Conservation (phyloP, 116 monocot species). For the Posidonia oceanica region DNA sequence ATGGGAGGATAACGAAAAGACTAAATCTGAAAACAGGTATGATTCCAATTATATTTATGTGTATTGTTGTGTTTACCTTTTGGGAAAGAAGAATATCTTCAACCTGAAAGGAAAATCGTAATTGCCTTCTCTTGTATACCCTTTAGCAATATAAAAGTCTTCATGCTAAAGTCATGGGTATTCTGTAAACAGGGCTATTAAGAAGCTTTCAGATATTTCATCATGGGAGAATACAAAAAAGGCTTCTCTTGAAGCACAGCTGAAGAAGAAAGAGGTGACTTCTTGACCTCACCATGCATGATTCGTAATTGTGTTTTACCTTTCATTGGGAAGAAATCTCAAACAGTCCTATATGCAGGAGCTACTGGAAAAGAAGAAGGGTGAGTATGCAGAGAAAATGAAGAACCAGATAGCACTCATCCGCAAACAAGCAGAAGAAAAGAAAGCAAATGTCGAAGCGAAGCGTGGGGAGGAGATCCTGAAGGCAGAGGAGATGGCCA, state of each 20-base stretch:
- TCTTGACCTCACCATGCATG: neutral
- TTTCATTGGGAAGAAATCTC: neutral
- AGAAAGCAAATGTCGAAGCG: slow-evolving; percentile 27
- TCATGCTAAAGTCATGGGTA: neutral
- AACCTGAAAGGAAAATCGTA: neutral
- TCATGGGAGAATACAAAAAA: slow-evolving; percentile 57
- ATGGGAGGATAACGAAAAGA: slow-evolving; percentile 83
- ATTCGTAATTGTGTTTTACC: neutral
- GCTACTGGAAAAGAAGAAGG: slow-evolving; percentile 44
- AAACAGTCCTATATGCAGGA: slow-evolving; percentile 12
- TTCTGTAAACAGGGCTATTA: slow-evolving; percentile 22
- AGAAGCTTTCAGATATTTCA: slow-evolving; percentile 29
- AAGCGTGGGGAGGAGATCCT: slow-evolving; percentile 30
- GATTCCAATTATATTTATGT: neutral
- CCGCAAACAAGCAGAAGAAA: slow-evolving; percentile 46
- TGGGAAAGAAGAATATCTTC: neutral
- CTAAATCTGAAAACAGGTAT: slow-evolving; percentile 64
- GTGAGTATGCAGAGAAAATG: slow-evolving; percentile 38
- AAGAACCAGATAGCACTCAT: slow-evolving; percentile 40
- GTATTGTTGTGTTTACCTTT: neutral
- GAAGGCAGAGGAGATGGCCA: slow-evolving; percentile 37
- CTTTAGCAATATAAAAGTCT: neutral
- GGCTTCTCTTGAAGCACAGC: slow-evolving; percentile 33
- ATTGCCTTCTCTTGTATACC: neutral
- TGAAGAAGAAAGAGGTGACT: slow-evolving; percentile 37